These are phyloP conservation scores for Spirogloea muscicola DNA, from an alignment of 139 green algal species.

Conservation along the genomic window DNA sequence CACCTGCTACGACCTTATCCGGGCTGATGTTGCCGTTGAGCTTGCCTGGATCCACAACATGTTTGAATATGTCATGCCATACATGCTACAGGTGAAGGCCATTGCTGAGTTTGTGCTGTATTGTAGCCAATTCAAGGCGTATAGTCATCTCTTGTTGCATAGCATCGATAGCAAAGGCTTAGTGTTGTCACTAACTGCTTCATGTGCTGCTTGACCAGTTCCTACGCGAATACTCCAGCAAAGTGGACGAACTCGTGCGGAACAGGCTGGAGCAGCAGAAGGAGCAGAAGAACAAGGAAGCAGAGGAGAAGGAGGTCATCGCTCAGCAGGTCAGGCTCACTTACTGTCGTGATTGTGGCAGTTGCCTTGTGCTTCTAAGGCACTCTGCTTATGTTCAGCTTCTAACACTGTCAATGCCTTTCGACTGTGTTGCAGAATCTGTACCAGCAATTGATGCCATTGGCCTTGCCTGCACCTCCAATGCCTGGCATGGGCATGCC, in stretches of 20 bases:
- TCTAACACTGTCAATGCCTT: not conserved
- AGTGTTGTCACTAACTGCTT: no score
- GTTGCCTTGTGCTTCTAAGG: not conserved
- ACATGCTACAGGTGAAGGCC: conserved; percentile 79
- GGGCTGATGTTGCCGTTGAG: conserved; percentile 90
- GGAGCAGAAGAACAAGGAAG: conserved; percentile 47
- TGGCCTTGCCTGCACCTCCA: conserved; percentile 68
- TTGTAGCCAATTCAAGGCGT: not conserved
- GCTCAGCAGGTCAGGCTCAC: conserved; percentile 23
- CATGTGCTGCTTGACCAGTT: conserved; percentile 57
- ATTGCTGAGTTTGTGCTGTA: not conserved
- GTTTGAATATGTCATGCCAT: conserved; percentile 88
- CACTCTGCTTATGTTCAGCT: not conserved
- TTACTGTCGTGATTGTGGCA: not conserved
- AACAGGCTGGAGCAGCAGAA: not conserved
- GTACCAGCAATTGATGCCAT: conserved; percentile 71
- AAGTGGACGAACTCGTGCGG: conserved; percentile 64
- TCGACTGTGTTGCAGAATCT: conserved; percentile 58
- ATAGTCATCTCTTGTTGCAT: no score
- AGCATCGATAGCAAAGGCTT: no score
- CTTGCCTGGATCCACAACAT: conserved; percentile 94
- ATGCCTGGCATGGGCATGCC: conserved; percentile 10
- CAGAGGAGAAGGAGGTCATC: conserved; percentile 56
- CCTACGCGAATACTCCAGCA: conserved; percentile 82
- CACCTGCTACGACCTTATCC: conserved; percentile 96